These are phyloP conservation scores for Lentinula guzmanii DNA, from an alignment of 768 basidiomycete species.

Conservation along the genomic window DNA sequence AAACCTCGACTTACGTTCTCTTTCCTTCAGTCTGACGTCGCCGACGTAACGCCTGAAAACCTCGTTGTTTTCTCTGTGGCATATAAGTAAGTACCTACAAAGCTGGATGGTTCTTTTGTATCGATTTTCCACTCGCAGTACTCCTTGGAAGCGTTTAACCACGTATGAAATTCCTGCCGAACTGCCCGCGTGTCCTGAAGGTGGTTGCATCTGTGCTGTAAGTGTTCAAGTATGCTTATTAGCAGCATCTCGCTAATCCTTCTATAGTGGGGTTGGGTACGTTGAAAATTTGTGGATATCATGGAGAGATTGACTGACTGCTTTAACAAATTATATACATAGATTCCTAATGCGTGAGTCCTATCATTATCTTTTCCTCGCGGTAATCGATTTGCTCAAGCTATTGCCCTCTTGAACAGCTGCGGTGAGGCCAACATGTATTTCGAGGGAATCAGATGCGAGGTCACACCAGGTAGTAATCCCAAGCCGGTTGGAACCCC, in stretches of 20 bases:
- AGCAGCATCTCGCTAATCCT: slow-evolving; percentile 1
- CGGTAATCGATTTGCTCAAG: not conserved
- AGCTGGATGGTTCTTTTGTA: not conserved
- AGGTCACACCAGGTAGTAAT: slow-evolving; percentile 37
- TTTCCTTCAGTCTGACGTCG: slow-evolving; percentile 36
- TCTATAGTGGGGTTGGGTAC: slow-evolving; percentile 48
- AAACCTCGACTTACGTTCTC: not conserved
- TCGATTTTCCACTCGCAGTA: slow-evolving; percentile 22
- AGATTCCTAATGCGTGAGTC: slow-evolving; percentile 36
- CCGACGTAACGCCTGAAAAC: slow-evolving; percentile 38
- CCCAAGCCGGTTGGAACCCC: slow-evolving; percentile 32
- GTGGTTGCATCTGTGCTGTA: slow-evolving; percentile 32
- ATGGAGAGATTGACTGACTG: not conserved
- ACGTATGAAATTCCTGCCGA: slow-evolving; percentile 43
- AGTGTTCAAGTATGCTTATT: not conserved
- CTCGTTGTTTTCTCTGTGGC: slow-evolving; percentile 47
- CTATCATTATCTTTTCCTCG: not conserved
- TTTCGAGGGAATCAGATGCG: slow-evolving; percentile 39
- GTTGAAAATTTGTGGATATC: slow-evolving; percentile 6
- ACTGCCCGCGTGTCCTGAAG: slow-evolving; percentile 43
- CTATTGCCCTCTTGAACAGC: slow-evolving; percentile 14
- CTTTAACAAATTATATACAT: not conserved
- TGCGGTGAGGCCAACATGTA: slow-evolving; percentile 54
- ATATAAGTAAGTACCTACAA: slow-evolving; percentile 29
- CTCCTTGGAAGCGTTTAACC: slow-evolving; percentile 46